Evolutionary conservation across 1,139 yeast genomes (phyloP).

Genomic region (Yamadazyma diospyri): DNA sequence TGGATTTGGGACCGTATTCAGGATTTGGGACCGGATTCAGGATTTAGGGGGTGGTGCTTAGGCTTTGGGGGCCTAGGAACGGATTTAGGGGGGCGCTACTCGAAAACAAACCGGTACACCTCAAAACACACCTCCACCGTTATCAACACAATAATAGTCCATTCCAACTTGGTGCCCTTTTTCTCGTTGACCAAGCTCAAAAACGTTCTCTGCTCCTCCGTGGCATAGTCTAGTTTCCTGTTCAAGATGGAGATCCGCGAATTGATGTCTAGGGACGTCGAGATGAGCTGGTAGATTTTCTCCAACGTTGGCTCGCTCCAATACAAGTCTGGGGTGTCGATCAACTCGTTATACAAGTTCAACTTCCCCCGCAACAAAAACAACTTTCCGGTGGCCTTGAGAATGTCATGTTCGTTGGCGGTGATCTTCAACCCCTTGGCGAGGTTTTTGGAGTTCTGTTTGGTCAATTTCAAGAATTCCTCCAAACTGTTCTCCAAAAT

Average conservation of each 20-base stretch:
- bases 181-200: slow-evolving; percentile 73
- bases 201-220: slow-evolving; percentile 81
- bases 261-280: slow-evolving; percentile 67
- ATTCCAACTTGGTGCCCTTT: slow-evolving; percentile 73
- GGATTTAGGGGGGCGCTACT: background rate
- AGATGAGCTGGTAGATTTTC: slow-evolving; percentile 64
- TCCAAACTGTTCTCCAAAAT: slow-evolving; percentile 74
- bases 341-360: slow-evolving; percentile 81
- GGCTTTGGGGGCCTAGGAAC: too few species aligned
- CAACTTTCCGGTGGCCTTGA: slow-evolving; percentile 69
- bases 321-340: slow-evolving; percentile 88
- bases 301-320: slow-evolving; percentile 91
- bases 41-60: background rate
- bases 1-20: background rate
- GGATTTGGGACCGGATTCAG: background rate
- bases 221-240: slow-evolving; percentile 82
- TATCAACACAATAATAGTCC: slow-evolving; percentile 81
- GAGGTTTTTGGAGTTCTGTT: slow-evolving; percentile 60
- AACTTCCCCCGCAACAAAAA: slow-evolving; percentile 75
- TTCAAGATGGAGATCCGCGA: slow-evolving; percentile 78
- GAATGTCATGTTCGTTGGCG: slow-evolving; percentile 59
- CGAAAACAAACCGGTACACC: slow-evolving; percentile 10
- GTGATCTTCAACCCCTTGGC: slow-evolving; percentile 60
- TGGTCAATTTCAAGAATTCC: slow-evolving; percentile 57
- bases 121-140: slow-evolving; percentile 85